phyloP scores from a whole-genome alignment of 306 rosid species.

The Rosa persica region DNA sequence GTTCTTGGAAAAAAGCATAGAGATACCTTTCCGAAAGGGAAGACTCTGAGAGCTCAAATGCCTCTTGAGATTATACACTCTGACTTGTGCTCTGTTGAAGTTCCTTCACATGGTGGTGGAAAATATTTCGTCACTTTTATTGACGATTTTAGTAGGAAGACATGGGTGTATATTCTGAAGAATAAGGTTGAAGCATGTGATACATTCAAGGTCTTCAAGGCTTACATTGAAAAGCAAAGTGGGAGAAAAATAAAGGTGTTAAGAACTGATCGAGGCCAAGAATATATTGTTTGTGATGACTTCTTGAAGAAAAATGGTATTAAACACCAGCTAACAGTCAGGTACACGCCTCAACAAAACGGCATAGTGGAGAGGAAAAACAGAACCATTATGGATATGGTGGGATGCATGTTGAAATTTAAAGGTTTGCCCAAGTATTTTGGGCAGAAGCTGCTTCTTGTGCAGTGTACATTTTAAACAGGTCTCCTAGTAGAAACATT shows the following conservation, averaged over 20 bases:
- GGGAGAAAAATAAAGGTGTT: neutral
- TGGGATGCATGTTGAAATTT: neutral
- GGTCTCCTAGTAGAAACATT: neutral
- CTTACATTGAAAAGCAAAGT: neutral
- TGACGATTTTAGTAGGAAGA: too few species aligned
- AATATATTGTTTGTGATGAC: neutral
- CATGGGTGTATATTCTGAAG: neutral
- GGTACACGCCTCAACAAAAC: neutral
- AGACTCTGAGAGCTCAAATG: neutral
- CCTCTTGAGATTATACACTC: neutral
- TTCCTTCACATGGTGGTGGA: neutral
- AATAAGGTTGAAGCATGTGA: neutral
- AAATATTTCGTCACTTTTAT: too few species aligned
- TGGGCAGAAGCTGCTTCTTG: neutral
- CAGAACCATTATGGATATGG: neutral
- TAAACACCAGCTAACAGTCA: neutral
- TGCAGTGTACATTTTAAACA: neutral
- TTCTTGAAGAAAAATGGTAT: neutral
- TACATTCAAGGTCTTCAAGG: neutral
- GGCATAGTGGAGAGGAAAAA: neutral
- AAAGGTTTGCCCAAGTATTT: neutral
- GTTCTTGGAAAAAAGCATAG: too few species aligned
- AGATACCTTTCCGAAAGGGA: too few species aligned
- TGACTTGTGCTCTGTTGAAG: neutral
- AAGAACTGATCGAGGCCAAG: neutral